phyloP scores from a whole-genome alignment of 179 eudicot species.

The Spinacia oleracea region DNA sequence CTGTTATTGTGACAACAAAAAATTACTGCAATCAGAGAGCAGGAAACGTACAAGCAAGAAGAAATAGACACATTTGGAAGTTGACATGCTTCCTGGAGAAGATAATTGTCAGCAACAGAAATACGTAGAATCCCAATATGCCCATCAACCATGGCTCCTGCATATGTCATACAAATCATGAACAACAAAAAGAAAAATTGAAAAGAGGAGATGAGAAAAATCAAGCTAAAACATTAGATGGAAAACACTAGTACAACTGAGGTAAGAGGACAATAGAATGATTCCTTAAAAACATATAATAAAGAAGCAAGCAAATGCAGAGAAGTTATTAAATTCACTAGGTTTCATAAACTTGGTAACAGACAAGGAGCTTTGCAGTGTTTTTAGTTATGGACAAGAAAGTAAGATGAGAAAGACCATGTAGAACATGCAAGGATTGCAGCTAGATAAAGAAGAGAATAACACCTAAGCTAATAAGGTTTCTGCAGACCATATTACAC shows the following conservation, averaged over 20 bases:
- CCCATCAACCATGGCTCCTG: slow-evolving; percentile 81
- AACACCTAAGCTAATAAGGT: no score
- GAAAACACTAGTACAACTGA: neutral
- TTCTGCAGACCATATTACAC: no score
- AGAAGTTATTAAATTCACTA: neutral
- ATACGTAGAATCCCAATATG: slow-evolving; percentile 61
- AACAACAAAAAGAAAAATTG: neutral
- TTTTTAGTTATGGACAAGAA: neutral
- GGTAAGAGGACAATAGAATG: neutral
- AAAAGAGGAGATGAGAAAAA: neutral
- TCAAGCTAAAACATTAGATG: neutral
- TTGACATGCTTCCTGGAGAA: slow-evolving; percentile 69
- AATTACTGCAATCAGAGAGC: neutral
- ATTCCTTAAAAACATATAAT: neutral
- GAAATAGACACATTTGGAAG: slow-evolving; percentile 87
- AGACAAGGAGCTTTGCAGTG: neutral
- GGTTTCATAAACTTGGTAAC: neutral
- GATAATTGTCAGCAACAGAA: slow-evolving; percentile 48
- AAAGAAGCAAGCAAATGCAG: neutral
- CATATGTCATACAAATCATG: slow-evolving; percentile 16
- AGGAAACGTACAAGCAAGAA: slow-evolving; percentile 61
- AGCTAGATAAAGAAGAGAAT: no score
- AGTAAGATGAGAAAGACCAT: neutral
- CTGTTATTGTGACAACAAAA: neutral
- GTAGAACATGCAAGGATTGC: no score